Evolutionary conservation across 2,329 filamentous ascomycete genomes (phyloP).

Genomic region (Elsinoe necatrix): DNA sequence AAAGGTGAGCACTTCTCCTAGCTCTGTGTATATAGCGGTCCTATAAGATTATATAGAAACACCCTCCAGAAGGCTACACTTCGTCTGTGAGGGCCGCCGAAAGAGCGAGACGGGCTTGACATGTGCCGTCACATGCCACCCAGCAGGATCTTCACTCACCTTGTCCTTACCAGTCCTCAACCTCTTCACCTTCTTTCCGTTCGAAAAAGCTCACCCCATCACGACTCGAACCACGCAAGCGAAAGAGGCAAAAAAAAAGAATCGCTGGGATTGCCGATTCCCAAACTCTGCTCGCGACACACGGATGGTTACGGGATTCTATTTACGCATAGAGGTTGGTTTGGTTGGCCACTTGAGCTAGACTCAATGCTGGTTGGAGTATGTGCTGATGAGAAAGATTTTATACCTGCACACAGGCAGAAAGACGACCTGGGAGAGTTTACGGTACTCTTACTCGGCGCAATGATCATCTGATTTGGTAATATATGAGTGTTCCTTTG

Average conservation of each 20-base stretch:
- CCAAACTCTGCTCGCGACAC: not conserved
- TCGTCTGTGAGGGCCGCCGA: too few relatives aligned
- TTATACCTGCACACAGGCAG: not conserved
- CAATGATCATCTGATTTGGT: too few relatives aligned
- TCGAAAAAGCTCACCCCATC: not conserved
- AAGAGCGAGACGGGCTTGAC: too few relatives aligned
- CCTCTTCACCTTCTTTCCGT: not conserved
- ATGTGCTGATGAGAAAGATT: not conserved
- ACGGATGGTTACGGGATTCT: not conserved
- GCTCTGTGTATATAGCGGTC: too few relatives aligned
- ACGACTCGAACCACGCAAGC: not conserved
- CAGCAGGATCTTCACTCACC: not conserved
- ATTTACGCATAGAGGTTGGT: not conserved
- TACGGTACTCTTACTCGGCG: too few relatives aligned
- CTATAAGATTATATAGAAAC: too few relatives aligned
- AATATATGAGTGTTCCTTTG: too few relatives aligned
- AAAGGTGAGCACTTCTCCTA: too few relatives aligned
- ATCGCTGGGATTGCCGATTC: conserved; percentile 2
- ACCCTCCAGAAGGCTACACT: too few relatives aligned
- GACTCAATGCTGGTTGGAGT: not conserved
- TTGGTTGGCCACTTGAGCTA: not conserved
- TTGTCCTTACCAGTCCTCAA: not conserved
- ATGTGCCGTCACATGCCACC: not conserved
- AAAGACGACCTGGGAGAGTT: too few relatives aligned
- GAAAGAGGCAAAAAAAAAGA: not conserved